Conservation (phyloP, 2,329 filamentous ascomycete genomes). For the Cordyceps javanica region DNA sequence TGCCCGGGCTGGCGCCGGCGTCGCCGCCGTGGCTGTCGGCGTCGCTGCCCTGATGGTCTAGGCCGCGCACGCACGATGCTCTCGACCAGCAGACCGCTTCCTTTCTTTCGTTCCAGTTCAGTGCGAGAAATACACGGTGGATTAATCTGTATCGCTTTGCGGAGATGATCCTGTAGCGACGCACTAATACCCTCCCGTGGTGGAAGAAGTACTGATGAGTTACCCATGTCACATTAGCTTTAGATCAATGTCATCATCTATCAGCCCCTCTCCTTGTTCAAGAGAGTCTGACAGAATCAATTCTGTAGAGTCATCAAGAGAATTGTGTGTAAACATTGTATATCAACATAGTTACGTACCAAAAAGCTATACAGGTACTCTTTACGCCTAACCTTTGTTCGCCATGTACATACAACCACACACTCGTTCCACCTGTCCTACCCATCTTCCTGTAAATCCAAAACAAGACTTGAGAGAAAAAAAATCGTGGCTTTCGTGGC, state of each 20-base stretch:
- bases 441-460: not conserved
- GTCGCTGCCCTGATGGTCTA: slow-evolving; percentile 4
- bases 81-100: not conserved
- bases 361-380: not conserved
- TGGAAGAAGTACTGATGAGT: not conserved
- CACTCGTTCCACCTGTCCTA: no score
- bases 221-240: not conserved
- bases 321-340: not conserved
- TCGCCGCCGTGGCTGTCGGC: slow-evolving; percentile 1
- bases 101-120: not conserved
- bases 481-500: not conserved
- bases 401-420: slow-evolving; percentile 4
- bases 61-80: not conserved
- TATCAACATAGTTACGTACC: slow-evolving; percentile 2
- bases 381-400: not conserved
- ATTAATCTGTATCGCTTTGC: not conserved
- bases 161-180: not conserved
- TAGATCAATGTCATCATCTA: not conserved
- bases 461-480: not conserved
- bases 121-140: not conserved
- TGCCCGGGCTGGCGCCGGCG: not conserved
- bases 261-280: not conserved
- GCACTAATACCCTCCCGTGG: not conserved
- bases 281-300: not conserved
- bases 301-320: not conserved